Evolutionary conservation across 208 protist genomes (phyloP), one percentile per base, ranked within the genome.

Genomic region (Perkinsela sp.): DNA sequence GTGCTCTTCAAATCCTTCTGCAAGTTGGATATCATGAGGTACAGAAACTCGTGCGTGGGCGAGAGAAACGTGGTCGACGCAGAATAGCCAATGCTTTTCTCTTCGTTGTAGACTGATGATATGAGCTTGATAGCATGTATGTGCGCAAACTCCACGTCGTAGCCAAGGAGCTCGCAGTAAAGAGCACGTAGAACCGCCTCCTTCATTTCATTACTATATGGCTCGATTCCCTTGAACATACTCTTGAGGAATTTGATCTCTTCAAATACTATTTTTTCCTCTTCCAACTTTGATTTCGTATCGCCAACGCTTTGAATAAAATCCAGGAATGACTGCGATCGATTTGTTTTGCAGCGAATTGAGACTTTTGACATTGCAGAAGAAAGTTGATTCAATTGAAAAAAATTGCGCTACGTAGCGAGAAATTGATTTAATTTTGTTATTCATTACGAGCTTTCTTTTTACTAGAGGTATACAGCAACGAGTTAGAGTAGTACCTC

Each of bases 131-230:
- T 83, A 69, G 89, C 93, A 69, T 93, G 81, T 68, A 97, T 94
- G 81, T 97, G 82, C 28, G 77, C 88, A 74, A 95, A 95, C 32
- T 82, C 74, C 13, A 85, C 90, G 31, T 80, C 73, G 57, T 90
- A 78, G 1, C 94, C 94, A 0, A 96, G 73, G 88, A 97, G 93
- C 73, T 96, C 92, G 70, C 89, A 94, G 77, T 97, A 97, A 32
- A 94, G 76, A 66, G 87, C 66, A 31, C 88, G 82, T 48, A 94
- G 75, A 57, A 94, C 76, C 68, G 80, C 82, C 77, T 96, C 92
- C 68, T 86, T 85, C 71, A 84, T 70, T 0, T 75, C 31, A 13
- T 73, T 66, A 22, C 76, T 74, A 70, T 83, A 75, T 31, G 73
- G 69, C 16, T 77, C 73, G 16, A 68, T 71, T 15, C 67, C 67